These are phyloP conservation scores for Linnemannia exigua DNA, from an alignment of 192 early-diverging fungal species.

Conservation along the genomic window DNA sequence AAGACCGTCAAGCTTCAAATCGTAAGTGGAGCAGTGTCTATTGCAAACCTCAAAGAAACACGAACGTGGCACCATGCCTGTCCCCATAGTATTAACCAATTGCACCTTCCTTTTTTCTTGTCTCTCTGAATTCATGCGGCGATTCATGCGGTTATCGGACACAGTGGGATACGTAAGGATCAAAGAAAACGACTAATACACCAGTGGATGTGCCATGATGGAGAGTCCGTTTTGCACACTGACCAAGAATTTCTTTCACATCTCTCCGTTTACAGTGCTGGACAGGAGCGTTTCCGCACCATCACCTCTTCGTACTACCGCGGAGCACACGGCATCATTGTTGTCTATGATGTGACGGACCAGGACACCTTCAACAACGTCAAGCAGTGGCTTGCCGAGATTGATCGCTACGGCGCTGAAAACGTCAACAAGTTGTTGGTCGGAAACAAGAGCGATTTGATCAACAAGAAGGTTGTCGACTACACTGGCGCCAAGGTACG, in stretches of 20 bases:
- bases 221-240: too few relatives aligned
- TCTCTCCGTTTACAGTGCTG: conserved; percentile 86
- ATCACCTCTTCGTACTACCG: conserved; percentile 99
- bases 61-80: background rate
- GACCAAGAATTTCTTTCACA: conserved; percentile 42
- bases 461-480: conserved; percentile 91
- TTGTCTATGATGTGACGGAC: conserved; percentile 99
- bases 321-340: conserved; percentile 98
- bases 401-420: conserved; percentile 97
- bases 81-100: background rate
- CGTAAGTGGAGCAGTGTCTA: conserved; percentile 61
- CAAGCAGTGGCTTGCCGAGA: conserved; percentile 99
- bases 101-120: background rate
- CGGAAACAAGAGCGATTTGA: conserved; percentile 98
- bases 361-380: conserved; percentile 96
- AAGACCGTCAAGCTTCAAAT: conserved; percentile 99
- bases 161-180: conserved; percentile 37
- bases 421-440: conserved; percentile 98
- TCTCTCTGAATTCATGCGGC: background rate
- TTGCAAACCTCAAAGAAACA: background rate
- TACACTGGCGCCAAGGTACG: conserved; percentile 75
- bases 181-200: background rate
- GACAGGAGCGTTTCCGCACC: conserved; percentile 99
- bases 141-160: conserved; percentile 2
- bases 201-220: too few relatives aligned